Evolutionary conservation across 371 early-diverging fungal genomes (phyloP).

Genomic region (Chytridiales sp.): DNA sequence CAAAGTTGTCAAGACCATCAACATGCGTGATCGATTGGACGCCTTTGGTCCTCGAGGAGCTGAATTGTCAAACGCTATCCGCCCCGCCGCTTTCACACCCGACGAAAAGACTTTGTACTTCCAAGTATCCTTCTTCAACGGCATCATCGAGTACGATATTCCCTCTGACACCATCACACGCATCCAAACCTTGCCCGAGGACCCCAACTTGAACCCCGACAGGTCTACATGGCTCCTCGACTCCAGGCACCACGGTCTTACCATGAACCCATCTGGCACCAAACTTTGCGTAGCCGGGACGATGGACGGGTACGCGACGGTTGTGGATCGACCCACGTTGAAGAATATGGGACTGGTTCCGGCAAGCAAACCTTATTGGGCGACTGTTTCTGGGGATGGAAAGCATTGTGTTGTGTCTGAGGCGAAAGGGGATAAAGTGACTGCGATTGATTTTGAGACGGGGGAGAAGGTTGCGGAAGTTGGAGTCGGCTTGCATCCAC

Average conservation of each 20-base stretch:
- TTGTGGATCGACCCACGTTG: slow-evolving; percentile 17
- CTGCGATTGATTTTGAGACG: slow-evolving; percentile 19
- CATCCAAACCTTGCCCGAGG: slow-evolving; percentile 12
- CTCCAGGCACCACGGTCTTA: slow-evolving; percentile 28
- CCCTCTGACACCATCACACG: slow-evolving; percentile 8
- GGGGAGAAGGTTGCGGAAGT: slow-evolving; percentile 7
- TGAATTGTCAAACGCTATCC: slow-evolving; percentile 18
- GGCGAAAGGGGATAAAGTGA: slow-evolving; percentile 11
- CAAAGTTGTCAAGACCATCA: slow-evolving; percentile 18
- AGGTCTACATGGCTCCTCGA: slow-evolving; percentile 23
- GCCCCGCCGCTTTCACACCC: slow-evolving; percentile 23
- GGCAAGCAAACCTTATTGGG: slow-evolving; percentile 24
- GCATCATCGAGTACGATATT: slow-evolving; percentile 28
- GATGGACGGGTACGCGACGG: slow-evolving; percentile 23
- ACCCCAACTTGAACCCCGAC: slow-evolving; percentile 27
- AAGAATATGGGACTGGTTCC: neutral
- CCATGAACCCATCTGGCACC: slow-evolving; percentile 19
- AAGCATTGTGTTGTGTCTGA: slow-evolving; percentile 23
- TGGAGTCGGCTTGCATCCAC: slow-evolving; percentile 14
- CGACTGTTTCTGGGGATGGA: slow-evolving; percentile 22
- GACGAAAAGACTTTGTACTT: slow-evolving; percentile 19
- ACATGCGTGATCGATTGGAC: slow-evolving; percentile 15
- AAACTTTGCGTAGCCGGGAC: slow-evolving; percentile 24
- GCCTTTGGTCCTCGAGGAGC: slow-evolving; percentile 9
- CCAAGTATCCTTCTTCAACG: slow-evolving; percentile 30